These are phyloP conservation scores for Pelargonium cotyledonis DNA, from an alignment of 441 rosid species.

Conservation along the genomic window DNA sequence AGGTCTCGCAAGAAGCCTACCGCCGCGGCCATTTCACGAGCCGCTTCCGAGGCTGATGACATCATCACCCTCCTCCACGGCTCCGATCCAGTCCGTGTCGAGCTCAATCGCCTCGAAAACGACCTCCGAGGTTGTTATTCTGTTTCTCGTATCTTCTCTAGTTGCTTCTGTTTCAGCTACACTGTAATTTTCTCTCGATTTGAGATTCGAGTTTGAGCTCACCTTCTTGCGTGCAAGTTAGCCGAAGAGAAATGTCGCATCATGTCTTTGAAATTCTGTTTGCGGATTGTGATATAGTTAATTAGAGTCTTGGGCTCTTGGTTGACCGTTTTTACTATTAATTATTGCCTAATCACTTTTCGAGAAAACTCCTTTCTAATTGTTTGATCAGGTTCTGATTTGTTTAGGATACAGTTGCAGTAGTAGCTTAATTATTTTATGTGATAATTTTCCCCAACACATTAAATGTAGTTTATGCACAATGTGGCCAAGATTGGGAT, in stretches of 20 bases:
- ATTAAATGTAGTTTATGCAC: too few species aligned
- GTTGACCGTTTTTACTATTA: background rate
- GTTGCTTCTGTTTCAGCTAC: background rate
- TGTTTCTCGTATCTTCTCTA: background rate
- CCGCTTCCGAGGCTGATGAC: slow-evolving; percentile 33
- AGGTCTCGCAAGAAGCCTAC: slow-evolving; percentile 32
- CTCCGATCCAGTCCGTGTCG: slow-evolving; percentile 52
- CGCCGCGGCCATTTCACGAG: slow-evolving; percentile 12
- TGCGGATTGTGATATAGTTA: background rate
- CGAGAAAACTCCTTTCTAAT: too few species aligned
- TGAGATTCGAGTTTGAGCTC: too few species aligned
- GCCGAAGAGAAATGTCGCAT: background rate
- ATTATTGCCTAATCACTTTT: too few species aligned
- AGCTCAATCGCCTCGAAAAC: slow-evolving; percentile 50
- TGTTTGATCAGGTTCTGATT: too few species aligned
- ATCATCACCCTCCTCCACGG: slow-evolving; percentile 41
- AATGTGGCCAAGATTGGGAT: too few species aligned
- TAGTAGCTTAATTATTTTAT: too few species aligned
- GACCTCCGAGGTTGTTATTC: slow-evolving; percentile 34
- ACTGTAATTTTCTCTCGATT: background rate
- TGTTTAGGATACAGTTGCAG: too few species aligned
- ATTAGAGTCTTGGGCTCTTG: background rate
- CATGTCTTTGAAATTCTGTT: background rate
- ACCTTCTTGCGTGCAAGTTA: background rate
- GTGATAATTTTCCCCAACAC: too few species aligned